These are phyloP conservation scores for Agarophyton chilense DNA, from an alignment of 23 red algal genomes.

Conservation along the genomic window DNA sequence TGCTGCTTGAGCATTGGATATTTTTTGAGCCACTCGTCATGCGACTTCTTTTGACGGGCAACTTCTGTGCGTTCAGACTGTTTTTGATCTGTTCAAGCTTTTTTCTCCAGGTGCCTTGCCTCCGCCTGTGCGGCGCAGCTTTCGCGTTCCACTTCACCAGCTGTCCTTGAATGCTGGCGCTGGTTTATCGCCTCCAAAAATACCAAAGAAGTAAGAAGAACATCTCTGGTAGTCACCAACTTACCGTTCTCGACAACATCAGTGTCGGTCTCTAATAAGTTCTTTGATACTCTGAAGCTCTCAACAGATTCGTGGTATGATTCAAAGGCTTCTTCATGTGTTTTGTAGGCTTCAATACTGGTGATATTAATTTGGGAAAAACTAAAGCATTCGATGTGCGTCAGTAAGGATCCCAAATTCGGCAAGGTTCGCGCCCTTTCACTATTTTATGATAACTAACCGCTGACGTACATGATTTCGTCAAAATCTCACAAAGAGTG, in stretches of 20 bases:
- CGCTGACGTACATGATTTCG: not conserved
- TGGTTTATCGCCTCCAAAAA: not conserved
- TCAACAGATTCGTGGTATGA: not conserved
- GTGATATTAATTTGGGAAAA: not conserved
- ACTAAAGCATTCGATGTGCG: not conserved
- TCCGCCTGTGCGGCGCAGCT: not conserved
- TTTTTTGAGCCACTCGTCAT: too few relatives aligned
- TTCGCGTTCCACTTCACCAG: not conserved
- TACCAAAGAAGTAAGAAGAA: not conserved
- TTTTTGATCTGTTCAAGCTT: not conserved
- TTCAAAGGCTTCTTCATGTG: not conserved
- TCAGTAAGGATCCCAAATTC: not conserved
- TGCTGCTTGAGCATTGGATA: too few relatives aligned
- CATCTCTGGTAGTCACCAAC: not conserved
- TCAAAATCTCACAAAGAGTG: constrained; percentile 7
- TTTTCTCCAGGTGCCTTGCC: not conserved
- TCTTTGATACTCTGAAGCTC: not conserved
- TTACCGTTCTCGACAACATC: not conserved
- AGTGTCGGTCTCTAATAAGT: not conserved
- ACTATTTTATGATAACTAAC: not conserved
- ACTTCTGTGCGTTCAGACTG: not conserved
- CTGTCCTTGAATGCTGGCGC: not conserved
- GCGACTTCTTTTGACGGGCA: too few relatives aligned
- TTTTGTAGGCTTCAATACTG: not conserved
- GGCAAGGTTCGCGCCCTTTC: not conserved